Evolutionary conservation across 805 yeast genomes (phyloP).

Genomic region (Hanseniaspora thailandica): DNA sequence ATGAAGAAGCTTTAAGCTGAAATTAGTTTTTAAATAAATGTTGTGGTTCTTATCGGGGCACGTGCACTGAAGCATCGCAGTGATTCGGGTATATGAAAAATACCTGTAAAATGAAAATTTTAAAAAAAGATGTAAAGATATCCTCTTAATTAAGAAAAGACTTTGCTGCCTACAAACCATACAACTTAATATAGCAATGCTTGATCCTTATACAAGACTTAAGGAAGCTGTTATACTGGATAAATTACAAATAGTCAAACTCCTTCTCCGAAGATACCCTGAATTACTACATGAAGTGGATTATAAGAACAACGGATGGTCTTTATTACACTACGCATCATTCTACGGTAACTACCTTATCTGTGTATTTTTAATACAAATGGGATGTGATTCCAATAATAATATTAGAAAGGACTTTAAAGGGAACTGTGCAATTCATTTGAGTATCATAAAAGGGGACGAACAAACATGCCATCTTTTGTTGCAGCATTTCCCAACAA

Average conservation of each 20-base stretch:
- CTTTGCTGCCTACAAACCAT: neutral
- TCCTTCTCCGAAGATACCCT: conserved; percentile 58
- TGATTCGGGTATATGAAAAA: too few relatives aligned
- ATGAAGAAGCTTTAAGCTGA: too few relatives aligned
- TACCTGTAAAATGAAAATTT: conserved; percentile 12
- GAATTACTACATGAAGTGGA: conserved; percentile 58
- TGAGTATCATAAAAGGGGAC: conserved; percentile 52
- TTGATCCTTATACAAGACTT: conserved; percentile 54
- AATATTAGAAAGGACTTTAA: conserved; percentile 44
- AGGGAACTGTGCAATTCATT: conserved; percentile 56
- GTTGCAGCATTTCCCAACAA: conserved; percentile 50
- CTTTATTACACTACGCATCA: conserved; percentile 71
- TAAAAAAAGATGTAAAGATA: neutral
- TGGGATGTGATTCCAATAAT: conserved; percentile 41
- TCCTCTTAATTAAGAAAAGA: too few relatives aligned
- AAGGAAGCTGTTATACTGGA: conserved; percentile 56
- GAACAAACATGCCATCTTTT: conserved; percentile 63
- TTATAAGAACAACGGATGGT: conserved; percentile 63
- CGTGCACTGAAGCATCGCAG: too few relatives aligned
- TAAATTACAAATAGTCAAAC: conserved; percentile 48
- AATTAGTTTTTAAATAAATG: too few relatives aligned
- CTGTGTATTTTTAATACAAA: conserved; percentile 45
- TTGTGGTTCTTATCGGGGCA: too few relatives aligned
- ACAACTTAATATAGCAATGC: conserved; percentile 29
- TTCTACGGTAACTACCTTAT: conserved; percentile 58